Conservation (phyloP, 2,329 filamentous ascomycete species). For the Exophiala aquamarina region DNA sequence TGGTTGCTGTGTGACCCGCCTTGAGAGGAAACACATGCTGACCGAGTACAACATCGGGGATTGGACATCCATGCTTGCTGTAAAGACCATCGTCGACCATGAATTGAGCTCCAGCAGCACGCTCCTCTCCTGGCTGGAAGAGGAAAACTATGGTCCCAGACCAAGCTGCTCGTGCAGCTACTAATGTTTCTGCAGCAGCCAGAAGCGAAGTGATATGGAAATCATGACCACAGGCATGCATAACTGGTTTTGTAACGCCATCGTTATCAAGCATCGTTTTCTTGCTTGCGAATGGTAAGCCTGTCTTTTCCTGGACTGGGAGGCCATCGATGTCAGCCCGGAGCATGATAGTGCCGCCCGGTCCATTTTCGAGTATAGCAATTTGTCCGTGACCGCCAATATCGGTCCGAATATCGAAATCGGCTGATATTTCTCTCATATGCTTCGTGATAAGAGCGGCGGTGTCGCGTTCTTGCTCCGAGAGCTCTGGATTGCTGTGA, state of each 20-base stretch:
- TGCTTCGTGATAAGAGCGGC: slow-evolving; percentile 46
- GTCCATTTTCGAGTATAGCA: slow-evolving; percentile 41
- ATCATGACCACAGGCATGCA: slow-evolving; percentile 58
- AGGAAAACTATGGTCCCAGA: slow-evolving; percentile 61
- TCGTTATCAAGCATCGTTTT: slow-evolving; percentile 48
- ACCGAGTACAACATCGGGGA: slow-evolving; percentile 57
- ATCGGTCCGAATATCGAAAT: slow-evolving; percentile 36
- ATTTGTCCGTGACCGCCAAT: slow-evolving; percentile 47
- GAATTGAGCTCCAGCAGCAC: slow-evolving; percentile 59
- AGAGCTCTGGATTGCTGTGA: slow-evolving; percentile 59
- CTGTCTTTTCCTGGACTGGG: slow-evolving; percentile 47
- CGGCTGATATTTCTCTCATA: slow-evolving; percentile 31
- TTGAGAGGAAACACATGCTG: slow-evolving; percentile 53
- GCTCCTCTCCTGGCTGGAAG: slow-evolving; percentile 68
- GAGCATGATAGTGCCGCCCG: slow-evolving; percentile 43
- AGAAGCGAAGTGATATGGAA: slow-evolving; percentile 59
- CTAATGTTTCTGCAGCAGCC: slow-evolving; percentile 52
- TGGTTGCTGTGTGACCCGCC: slow-evolving; percentile 38
- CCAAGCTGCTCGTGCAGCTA: slow-evolving; percentile 49
- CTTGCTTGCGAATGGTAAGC: slow-evolving; percentile 47
- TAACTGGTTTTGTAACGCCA: slow-evolving; percentile 49
- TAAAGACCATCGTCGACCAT: slow-evolving; percentile 62
- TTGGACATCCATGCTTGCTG: slow-evolving; percentile 42
- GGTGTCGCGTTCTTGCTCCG: slow-evolving; percentile 54
- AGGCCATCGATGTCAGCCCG: slow-evolving; percentile 51